Conservation (phyloP, 139 green algal species). For the Ettlia oleoabundans region DNA sequence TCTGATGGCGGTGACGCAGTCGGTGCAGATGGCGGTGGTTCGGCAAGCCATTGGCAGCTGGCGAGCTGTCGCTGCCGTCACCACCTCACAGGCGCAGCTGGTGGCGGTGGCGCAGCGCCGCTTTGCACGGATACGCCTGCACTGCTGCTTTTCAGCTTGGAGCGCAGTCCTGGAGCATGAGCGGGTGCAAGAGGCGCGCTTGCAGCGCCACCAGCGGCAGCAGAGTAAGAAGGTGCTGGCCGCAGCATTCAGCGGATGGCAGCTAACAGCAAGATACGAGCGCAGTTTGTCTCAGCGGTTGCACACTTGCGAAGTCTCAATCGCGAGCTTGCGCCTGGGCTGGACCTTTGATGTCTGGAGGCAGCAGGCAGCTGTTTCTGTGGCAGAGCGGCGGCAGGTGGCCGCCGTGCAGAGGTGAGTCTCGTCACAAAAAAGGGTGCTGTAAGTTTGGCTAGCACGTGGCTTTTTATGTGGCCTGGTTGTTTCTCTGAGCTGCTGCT, state of each 20-base stretch:
- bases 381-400: too few species aligned
- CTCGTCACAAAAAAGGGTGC: too few species aligned
- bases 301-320: too few species aligned
- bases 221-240: neutral
- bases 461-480: too few species aligned
- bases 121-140: neutral
- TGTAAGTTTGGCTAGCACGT: too few species aligned
- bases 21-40: neutral
- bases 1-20: neutral
- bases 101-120: neutral
- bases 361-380: too few species aligned
- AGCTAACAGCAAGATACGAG: too few species aligned
- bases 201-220: constrained; percentile 14
- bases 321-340: too few species aligned
- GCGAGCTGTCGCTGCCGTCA: neutral
- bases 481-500: too few species aligned
- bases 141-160: neutral
- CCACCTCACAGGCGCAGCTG: constrained; percentile 10
- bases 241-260: constrained; percentile 12
- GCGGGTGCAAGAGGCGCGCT: neutral
- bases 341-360: too few species aligned
- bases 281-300: too few species aligned
- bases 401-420: too few species aligned
- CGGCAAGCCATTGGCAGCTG: constrained; percentile 3
- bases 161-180: neutral